phyloP scores from a whole-genome alignment of 2,329 filamentous ascomycete genomes.

The Boeremia lycopersici region DNA sequence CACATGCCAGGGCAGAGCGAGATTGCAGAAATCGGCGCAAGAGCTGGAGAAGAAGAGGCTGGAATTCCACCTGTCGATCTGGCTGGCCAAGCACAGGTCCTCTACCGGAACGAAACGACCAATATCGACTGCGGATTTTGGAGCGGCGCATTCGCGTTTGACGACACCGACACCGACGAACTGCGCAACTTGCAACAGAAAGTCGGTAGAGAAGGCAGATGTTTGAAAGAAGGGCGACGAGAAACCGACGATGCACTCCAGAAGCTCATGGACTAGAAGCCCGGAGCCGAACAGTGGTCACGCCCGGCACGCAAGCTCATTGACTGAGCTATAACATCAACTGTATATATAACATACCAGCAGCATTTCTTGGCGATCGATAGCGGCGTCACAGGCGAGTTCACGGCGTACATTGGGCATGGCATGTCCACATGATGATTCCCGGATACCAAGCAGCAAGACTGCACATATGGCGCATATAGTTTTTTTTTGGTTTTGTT shows the following conservation, averaged over 20 bases:
- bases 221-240: conserved; percentile 41
- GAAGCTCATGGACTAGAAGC: conserved; percentile 15
- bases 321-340: conserved; percentile 3
- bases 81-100: conserved; percentile 40
- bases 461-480: background rate
- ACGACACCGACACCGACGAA: conserved; percentile 36
- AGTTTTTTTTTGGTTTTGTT: background rate
- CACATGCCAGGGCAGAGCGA: conserved; percentile 50
- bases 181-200: conserved; percentile 45
- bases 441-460: background rate
- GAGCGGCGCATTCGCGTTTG: conserved; percentile 46
- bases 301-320: background rate
- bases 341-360: conserved; percentile 12
- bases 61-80: conserved; percentile 45
- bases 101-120: conserved; percentile 42
- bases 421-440: background rate
- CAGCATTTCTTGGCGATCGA: conserved; percentile 5
- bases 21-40: conserved; percentile 44
- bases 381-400: background rate
- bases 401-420: background rate
- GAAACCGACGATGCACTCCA: conserved; percentile 14
- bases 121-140: conserved; percentile 51
- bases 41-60: conserved; percentile 34
- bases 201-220: conserved; percentile 47
- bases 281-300: conserved; percentile 3